These are phyloP conservation scores for Bocquillonia castaneifolia DNA, from an alignment of 441 rosid species.

Conservation along the genomic window DNA sequence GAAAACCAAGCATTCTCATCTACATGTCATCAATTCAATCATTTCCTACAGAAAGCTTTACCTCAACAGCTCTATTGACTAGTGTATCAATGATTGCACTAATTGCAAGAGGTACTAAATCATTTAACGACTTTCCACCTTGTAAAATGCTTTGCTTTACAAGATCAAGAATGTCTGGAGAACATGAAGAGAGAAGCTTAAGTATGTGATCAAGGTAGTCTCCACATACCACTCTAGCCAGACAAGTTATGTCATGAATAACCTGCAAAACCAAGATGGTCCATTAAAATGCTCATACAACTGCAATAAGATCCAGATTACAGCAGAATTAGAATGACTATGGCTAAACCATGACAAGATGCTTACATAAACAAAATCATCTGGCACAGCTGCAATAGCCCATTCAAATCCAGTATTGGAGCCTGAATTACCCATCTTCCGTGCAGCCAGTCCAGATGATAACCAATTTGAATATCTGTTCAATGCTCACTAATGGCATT, in stretches of 20 bases:
- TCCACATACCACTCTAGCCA: conserved; percentile 61
- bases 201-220: conserved; percentile 58
- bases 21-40: neutral
- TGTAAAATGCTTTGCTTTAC: conserved; percentile 75
- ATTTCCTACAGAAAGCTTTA: conserved; percentile 27
- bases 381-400: conserved; percentile 72
- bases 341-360: conserved; percentile 20
- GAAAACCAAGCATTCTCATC: conserved; percentile 12
- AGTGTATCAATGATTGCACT: conserved; percentile 55
- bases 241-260: conserved; percentile 68
- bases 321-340: neutral
- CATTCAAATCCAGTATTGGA: conserved; percentile 75
- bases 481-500: conserved; percentile 15
- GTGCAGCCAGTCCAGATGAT: conserved; percentile 68
- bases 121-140: conserved; percentile 56
- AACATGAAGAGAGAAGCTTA: conserved; percentile 62
- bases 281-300: conserved; percentile 24
- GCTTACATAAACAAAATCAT: conserved; percentile 86
- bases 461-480: conserved; percentile 81
- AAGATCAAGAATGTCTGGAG: conserved; percentile 55
- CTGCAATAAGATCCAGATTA: conserved; percentile 10
- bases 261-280: conserved; percentile 56
- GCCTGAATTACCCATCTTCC: conserved; percentile 45
- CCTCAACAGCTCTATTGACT: conserved; percentile 91
- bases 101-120: conserved; percentile 50